phyloP scores from a whole-genome alignment of 768 basidiomycete genomes.

The Baorangia bicolor region DNA sequence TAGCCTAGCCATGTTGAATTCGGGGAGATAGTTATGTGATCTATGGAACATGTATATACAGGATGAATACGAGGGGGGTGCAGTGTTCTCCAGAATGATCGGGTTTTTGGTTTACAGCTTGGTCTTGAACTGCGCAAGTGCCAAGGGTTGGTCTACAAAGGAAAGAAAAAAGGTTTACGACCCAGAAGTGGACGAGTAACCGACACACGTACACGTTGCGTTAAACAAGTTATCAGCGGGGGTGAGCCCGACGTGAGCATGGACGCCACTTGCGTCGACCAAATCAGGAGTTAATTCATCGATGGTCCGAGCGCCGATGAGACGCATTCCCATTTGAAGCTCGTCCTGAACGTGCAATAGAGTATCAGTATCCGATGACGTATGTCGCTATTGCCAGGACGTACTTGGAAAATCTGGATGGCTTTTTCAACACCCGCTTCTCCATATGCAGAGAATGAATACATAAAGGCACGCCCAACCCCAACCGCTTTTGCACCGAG shows the following conservation, averaged over 20 bases:
- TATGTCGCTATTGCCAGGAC: constrained; percentile 42
- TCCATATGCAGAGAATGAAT: constrained; percentile 85
- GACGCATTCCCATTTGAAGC: constrained; percentile 93
- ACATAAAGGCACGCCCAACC: constrained; percentile 79
- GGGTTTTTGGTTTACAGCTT: constrained; percentile 8
- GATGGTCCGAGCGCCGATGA: constrained; percentile 80
- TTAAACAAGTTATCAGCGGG: constrained; percentile 32
- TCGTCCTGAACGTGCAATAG: constrained; percentile 71
- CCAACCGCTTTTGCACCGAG: constrained; percentile 81
- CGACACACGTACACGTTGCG: constrained; percentile 31
- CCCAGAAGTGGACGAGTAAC: not conserved
- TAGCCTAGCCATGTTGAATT: not conserved
- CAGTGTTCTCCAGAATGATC: not conserved
- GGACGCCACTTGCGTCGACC: constrained; percentile 66
- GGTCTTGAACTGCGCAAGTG: constrained; percentile 27
- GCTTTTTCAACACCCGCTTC: constrained; percentile 82
- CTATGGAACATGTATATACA: not conserved
- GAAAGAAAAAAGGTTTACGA: not conserved
- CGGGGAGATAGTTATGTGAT: not conserved
- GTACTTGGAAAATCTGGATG: constrained; percentile 68
- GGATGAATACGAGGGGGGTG: not conserved
- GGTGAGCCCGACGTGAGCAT: constrained; percentile 28
- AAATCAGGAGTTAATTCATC: constrained; percentile 78
- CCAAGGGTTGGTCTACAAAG: constrained; percentile 31
- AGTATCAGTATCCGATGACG: constrained; percentile 47